Evolutionary conservation across 139 green algal species (phyloP).

Genomic region (Chlorella ohadii): DNA sequence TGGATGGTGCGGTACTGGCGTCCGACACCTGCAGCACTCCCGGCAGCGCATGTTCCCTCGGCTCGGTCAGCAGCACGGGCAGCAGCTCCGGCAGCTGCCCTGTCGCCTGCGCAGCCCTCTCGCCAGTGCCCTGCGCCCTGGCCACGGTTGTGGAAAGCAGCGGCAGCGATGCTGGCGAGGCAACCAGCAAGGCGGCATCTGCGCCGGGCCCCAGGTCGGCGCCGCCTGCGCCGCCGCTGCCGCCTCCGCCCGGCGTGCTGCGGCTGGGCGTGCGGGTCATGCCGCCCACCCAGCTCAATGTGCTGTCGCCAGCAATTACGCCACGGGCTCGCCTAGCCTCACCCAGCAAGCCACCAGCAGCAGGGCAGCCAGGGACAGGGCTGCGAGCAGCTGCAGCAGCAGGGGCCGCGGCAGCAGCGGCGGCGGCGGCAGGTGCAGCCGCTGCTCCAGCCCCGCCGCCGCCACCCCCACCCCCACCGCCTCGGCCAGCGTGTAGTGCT

Average conservation of each 20-base stretch:
- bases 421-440: neutral
- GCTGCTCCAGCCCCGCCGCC: neutral
- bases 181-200: neutral
- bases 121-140: constrained; percentile 8
- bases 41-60: neutral
- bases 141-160: neutral
- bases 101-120: neutral
- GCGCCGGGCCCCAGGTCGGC: neutral
- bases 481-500: neutral
- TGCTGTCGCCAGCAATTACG: neutral
- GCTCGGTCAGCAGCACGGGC: neutral
- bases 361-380: neutral
- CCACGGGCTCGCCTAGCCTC: neutral
- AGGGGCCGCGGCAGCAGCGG: neutral
- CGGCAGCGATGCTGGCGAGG: neutral
- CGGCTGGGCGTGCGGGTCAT: constrained; percentile 25
- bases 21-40: constrained; percentile 20
- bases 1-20: neutral
- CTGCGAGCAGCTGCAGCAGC: neutral
- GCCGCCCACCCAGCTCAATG: neutral
- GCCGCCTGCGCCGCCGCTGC: constrained; percentile 7
- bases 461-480: neutral
- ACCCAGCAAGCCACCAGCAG: neutral
- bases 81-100: neutral
- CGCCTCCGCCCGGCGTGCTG: neutral